phyloP scores from a whole-genome alignment of 148 eudicot genomes.

The Gaultheria prostrata region DNA sequence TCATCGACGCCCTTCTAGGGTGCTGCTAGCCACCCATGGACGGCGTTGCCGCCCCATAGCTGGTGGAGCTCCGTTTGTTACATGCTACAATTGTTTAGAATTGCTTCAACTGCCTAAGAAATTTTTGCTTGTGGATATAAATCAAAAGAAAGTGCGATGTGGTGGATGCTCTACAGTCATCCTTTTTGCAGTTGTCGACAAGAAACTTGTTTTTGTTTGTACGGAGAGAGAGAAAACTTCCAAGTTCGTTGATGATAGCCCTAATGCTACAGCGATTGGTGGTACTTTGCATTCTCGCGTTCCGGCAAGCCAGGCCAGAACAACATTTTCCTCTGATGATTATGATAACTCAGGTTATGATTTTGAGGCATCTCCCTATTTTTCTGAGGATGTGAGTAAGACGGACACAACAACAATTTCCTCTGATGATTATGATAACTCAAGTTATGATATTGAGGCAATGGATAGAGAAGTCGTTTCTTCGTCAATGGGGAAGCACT shows the following conservation, averaged over 20 bases:
- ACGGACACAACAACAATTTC: constrained; percentile 58
- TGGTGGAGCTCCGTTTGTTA: constrained; percentile 82
- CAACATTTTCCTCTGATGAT: constrained; percentile 75
- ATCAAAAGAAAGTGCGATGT: constrained; percentile 62
- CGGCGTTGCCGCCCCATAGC: constrained; percentile 56
- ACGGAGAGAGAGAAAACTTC: constrained; percentile 28
- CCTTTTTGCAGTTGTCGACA: constrained; percentile 43
- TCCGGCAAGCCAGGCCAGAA: constrained; percentile 36
- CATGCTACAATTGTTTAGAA: constrained; percentile 78
- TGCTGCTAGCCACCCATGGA: constrained; percentile 39
- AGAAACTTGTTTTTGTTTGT: constrained; percentile 52
- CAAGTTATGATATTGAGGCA: constrained; percentile 70
- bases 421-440: constrained; percentile 76
- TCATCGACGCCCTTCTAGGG: constrained; percentile 49
- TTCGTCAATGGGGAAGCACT: constrained; percentile 35
- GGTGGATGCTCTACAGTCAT: constrained; percentile 70
- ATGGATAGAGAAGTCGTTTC: constrained; percentile 56
- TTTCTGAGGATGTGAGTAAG: too few relatives aligned
- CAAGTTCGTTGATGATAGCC: too few relatives aligned
- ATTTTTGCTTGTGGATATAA: constrained; percentile 31
- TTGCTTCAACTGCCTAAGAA: constrained; percentile 68
- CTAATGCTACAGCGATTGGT: constrained; percentile 24
- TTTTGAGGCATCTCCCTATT: too few relatives aligned
- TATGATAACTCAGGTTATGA: constrained; percentile 70
- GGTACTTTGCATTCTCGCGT: constrained; percentile 25